Evolutionary conservation across 768 basidiomycete genomes (phyloP), one percentile per base, ranked within the genome.

Genomic region (Amanita polypyramis): DNA sequence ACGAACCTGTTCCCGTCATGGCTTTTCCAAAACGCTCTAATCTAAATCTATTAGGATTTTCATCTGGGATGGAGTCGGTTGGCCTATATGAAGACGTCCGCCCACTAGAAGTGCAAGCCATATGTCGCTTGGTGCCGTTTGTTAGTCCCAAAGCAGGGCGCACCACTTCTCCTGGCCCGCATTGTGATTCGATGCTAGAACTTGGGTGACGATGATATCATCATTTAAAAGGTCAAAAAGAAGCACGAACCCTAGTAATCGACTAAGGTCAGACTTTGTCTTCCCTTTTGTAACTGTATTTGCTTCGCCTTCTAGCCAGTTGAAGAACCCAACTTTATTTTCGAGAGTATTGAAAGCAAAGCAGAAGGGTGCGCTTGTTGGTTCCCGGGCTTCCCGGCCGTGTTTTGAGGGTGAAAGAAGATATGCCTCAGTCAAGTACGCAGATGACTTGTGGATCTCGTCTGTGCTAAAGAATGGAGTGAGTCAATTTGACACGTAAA

Each of bases 361-460:
- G 56, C 82, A 85, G 57, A 88, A 88, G 0, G 85, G 83, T 3
- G 82, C 71, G 23, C 70, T 68, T 41, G 74, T 75, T 10, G 76
- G 74, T 39, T 74, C 70, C 19, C 55, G 58, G 4, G 66, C 70
- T 29, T 61, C 61, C 23, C 62, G 61, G 9, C 63, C 65, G 19
- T 54, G 41, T n/a, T 56, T 53, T 2, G 64, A 65, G 3, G 60
- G 56, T 2, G 68, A 62, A 25, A 72, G 65, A 34, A 72, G 63
- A 56, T 78, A 79, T 10, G 79, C 73, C 56, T 89, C 86, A 0
- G 85, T 82, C 48, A 89, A 71, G 55, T 83, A 87, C 5, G 81
- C 79, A 9, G 83, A 77, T 1, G 84, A 73, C 62, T 88, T 88
- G 66, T 79, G 76, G 34, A 87, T 73, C 57, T 89, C 86, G 56